Evolutionary conservation across 148 eudicot species (phyloP).

Genomic region (Pouteria glomerata): DNA sequence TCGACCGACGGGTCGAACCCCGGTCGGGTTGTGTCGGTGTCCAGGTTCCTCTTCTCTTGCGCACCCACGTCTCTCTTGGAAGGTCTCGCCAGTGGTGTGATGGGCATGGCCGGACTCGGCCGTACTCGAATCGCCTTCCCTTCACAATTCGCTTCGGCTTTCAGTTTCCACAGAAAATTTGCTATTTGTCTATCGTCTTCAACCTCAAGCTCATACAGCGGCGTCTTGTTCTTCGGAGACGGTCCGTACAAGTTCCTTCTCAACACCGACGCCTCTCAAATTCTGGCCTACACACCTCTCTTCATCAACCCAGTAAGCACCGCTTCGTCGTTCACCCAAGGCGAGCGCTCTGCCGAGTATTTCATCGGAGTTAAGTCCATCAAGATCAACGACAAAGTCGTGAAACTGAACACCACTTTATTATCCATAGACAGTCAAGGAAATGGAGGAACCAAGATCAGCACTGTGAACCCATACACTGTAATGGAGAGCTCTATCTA

Average conservation of each 20-base stretch:
- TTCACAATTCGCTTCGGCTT: conserved; percentile 41
- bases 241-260: conserved; percentile 46
- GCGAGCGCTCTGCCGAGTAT: conserved; percentile 60
- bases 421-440: conserved; percentile 42
- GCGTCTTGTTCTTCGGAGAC: conserved; percentile 47
- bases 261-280: too few species aligned
- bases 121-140: conserved; percentile 39
- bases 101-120: conserved; percentile 31
- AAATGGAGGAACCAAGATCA: conserved; percentile 64
- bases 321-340: conserved; percentile 29
- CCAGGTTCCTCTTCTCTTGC: conserved; percentile 20
- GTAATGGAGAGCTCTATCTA: conserved; percentile 48
- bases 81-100: conserved; percentile 33
- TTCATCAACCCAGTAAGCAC: conserved; percentile 54
- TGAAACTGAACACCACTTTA: conserved; percentile 34
- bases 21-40: conserved; percentile 15
- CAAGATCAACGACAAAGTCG: conserved; percentile 18
- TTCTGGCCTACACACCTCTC: conserved; percentile 58
- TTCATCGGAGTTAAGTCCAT: conserved; percentile 50
- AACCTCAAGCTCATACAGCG: conserved; percentile 8
- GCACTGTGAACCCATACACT: conserved; percentile 63
- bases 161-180: conserved; percentile 48
- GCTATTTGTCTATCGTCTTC: conserved; percentile 47
- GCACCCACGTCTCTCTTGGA: conserved; percentile 32
- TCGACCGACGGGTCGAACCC: conserved; percentile 53